Evolutionary conservation across 2,329 filamentous ascomycete genomes (phyloP), one percentile per base, ranked within the genome.

Genomic region (Fusarium continuum): DNA sequence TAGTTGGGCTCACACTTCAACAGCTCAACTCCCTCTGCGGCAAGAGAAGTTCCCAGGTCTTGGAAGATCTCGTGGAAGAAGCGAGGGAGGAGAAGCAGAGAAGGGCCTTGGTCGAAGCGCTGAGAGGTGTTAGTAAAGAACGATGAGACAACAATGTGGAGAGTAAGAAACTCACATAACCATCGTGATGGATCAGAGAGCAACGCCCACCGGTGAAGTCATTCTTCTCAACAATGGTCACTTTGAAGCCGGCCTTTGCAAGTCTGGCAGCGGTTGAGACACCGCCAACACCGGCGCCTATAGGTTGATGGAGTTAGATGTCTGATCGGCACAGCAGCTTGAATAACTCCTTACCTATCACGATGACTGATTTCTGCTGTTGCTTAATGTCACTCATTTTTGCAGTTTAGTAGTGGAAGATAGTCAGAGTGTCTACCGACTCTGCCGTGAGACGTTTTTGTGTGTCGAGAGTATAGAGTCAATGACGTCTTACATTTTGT

Each of bases 191-290:
- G 31, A 92, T 82, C 22, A 92, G 76, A 38, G 85, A 89, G 75
- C 89, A 92, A 50, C 90, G 81, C 5, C 90, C 90, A 39, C 90
- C 90, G 0, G 86, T 88, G 72, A 90, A 91, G 53, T 78, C 78
- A 70, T 92, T 92, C 79, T 92, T 92, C 75, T 93, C 90, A n/a
- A 92, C 77, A 2, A 92, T 87, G 0, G 88, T 92, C n/a, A 92
- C 90, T 28, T 82, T 74, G 73, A 89, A 87, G 32, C 90, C 90
- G 3, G 88, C 84, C 71, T 88, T 88, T 44, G 88, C 88, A 10
- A 92, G 83, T 39, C 90, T 85, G 3, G 90, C 89, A 53, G 90
- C 88, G 2, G 86, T 87, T n/a, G 88, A 84, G 35, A 91, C 85
- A 55, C 90, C 90, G 45, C 90, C 90, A 39, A 86, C 86, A 56